Percentiles rank a stretch among this genome's conserved stretches.
phyloP scores from a whole-genome alignment of 2,329 filamentous ascomycete species.

The Penicillium sp. region DNA sequence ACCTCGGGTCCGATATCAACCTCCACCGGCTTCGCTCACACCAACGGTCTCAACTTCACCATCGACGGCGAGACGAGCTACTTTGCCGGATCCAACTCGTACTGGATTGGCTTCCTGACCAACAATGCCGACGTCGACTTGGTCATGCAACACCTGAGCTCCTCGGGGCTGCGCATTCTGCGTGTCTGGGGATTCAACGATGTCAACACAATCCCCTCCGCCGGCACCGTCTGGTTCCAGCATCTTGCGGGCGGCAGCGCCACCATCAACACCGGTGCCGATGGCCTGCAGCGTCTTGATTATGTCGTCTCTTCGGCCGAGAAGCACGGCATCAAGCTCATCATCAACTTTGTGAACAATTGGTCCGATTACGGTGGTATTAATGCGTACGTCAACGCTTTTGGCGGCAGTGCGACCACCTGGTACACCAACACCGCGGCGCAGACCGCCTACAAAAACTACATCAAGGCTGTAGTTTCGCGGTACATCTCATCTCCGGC shows the following conservation, averaged over 20 bases:
- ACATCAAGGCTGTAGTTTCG: slow-evolving; percentile 54
- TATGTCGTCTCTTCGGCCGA: slow-evolving; percentile 58
- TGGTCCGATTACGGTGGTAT: slow-evolving; percentile 65
- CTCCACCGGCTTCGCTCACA: slow-evolving; percentile 16
- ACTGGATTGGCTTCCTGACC: slow-evolving; percentile 49
- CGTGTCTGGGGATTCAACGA: slow-evolving; percentile 53
- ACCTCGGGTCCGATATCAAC: slow-evolving; percentile 5
- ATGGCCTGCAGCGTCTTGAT: slow-evolving; percentile 61
- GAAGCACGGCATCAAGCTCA: slow-evolving; percentile 55
- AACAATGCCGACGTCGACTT: slow-evolving; percentile 46
- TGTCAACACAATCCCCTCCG: slow-evolving; percentile 36
- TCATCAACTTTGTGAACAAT: slow-evolving; percentile 57
- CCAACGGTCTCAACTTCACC: slow-evolving; percentile 29
- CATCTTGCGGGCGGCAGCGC: slow-evolving; percentile 29
- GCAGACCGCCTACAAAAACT: slow-evolving; percentile 56
- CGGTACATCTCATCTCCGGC: slow-evolving; percentile 55
- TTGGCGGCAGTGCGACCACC: slow-evolving; percentile 46
- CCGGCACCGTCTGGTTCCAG: slow-evolving; percentile 44
- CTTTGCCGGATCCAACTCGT: slow-evolving; percentile 47
- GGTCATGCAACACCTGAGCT: slow-evolving; percentile 26
- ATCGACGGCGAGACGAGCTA: slow-evolving; percentile 39
- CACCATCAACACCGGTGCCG: slow-evolving; percentile 57
- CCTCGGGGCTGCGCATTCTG: slow-evolving; percentile 46
- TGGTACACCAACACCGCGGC: slow-evolving; percentile 54
- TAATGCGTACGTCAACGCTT: slow-evolving; percentile 51